Conservation (phyloP, 306 rosid species). For the Cicer judaicum region DNA sequence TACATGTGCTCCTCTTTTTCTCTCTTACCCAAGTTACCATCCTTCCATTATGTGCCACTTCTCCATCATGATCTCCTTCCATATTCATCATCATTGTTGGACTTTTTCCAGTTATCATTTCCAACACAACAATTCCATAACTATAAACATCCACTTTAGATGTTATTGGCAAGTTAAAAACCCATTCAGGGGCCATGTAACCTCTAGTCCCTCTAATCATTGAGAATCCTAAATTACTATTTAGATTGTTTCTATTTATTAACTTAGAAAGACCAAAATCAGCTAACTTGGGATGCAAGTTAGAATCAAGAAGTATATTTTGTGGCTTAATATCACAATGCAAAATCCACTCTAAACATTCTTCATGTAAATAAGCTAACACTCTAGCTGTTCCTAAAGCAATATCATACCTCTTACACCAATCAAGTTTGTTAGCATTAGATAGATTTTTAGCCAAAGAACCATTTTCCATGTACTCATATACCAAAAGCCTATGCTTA, state of each 20-base stretch:
- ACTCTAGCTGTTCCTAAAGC: slow-evolving; percentile 56
- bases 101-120: slow-evolving; percentile 46
- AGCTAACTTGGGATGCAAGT: slow-evolving; percentile 44
- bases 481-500: slow-evolving; percentile 29
- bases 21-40: slow-evolving; percentile 56
- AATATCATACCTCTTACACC: slow-evolving; percentile 36
- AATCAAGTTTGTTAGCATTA: slow-evolving; percentile 14
- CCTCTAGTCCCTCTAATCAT: slow-evolving; percentile 67
- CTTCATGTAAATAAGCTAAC: slow-evolving; percentile 61
- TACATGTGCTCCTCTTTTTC: slow-evolving; percentile 4
- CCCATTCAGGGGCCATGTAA: slow-evolving; percentile 58
- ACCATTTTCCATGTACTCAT: slow-evolving; percentile 42
- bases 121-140: slow-evolving; percentile 42
- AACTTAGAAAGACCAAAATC: slow-evolving; percentile 47
- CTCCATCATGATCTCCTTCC: slow-evolving; percentile 12
- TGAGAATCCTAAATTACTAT: slow-evolving; percentile 46
- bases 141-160: slow-evolving; percentile 46
- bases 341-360: slow-evolving; percentile 66
- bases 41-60: slow-evolving; percentile 36
- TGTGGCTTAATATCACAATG: slow-evolving; percentile 54
- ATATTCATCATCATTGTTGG: slow-evolving; percentile 24
- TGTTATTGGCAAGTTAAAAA: slow-evolving; percentile 37
- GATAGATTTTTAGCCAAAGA: slow-evolving; percentile 40
- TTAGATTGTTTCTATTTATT: slow-evolving; percentile 36
- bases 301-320: slow-evolving; percentile 34